Conservation (phyloP, 805 yeast species). For the Teunomyces gatunensis region DNA sequence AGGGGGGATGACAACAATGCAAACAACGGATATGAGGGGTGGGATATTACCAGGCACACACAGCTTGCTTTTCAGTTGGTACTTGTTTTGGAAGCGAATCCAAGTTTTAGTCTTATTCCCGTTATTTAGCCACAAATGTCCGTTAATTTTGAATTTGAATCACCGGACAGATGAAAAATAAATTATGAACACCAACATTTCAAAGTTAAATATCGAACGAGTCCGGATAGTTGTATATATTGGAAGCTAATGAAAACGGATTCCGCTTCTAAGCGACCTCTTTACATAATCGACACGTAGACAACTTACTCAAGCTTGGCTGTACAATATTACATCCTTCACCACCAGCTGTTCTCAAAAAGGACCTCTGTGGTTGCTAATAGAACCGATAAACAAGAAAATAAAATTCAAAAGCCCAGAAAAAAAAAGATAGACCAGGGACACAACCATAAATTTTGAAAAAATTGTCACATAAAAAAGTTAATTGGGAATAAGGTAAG, state of each 20-base stretch:
- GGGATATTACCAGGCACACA: too few relatives aligned
- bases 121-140: not conserved
- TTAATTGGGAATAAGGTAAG: not conserved
- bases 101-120: not conserved
- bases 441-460: not conserved
- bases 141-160: not conserved
- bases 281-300: not conserved
- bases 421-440: not conserved
- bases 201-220: not conserved
- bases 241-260: not conserved
- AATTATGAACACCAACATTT: not conserved
- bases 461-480: not conserved
- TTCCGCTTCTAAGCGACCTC: too few relatives aligned
- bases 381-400: too few relatives aligned
- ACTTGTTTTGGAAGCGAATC: too few relatives aligned
- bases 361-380: not conserved
- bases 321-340: too few relatives aligned
- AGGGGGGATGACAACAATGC: too few relatives aligned
- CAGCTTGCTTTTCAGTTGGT: too few relatives aligned
- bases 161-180: not conserved
- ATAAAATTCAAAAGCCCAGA: not conserved
- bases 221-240: not conserved
- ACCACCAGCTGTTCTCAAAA: not conserved
- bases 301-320: not conserved
- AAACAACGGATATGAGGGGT: too few relatives aligned